Conservation (phyloP, 2,329 filamentous ascomycete species). For the Emericellopsis cladophorae region DNA sequence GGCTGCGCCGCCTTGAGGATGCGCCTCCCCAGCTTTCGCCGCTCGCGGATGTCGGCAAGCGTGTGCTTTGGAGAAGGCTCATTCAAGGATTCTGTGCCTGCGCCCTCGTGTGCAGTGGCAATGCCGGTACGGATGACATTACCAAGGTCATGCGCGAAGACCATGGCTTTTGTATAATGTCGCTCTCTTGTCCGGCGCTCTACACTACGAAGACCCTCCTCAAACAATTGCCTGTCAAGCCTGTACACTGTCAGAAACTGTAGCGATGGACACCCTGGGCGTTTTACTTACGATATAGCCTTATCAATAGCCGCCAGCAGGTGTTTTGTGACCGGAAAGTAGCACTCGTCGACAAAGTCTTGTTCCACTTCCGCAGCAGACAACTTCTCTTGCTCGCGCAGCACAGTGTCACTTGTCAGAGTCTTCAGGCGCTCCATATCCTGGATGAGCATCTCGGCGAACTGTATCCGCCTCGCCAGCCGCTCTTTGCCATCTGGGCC, state of each 20-base stretch:
- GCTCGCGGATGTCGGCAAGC: constrained; percentile 62
- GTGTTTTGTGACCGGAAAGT: constrained; percentile 75
- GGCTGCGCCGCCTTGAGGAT: constrained; percentile 78
- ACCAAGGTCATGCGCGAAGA: constrained; percentile 45
- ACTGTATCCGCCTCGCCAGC: constrained; percentile 73
- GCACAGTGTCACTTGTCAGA: constrained; percentile 58
- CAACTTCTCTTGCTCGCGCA: constrained; percentile 67
- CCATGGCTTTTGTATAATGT: constrained; percentile 43
- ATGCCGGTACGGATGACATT: constrained; percentile 40
- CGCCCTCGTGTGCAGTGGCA: constrained; percentile 22
- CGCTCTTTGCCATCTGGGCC: constrained; percentile 70
- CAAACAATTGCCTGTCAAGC: constrained; percentile 52
- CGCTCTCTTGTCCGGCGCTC: constrained; percentile 39
- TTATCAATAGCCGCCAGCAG: constrained; percentile 69
- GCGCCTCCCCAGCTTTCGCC: constrained; percentile 74
- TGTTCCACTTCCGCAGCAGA: constrained; percentile 64
- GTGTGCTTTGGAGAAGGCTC: constrained; percentile 39
- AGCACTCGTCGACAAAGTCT: constrained; percentile 74
- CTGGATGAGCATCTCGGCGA: constrained; percentile 61
- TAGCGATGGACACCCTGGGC: background rate
- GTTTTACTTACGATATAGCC: constrained; percentile 59
- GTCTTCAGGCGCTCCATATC: constrained; percentile 68
- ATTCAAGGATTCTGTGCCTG: constrained; percentile 16
- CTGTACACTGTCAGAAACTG: constrained; percentile 24
- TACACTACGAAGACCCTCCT: constrained; percentile 33